Conservation (phyloP, 2,329 filamentous ascomycete genomes). For the Alternaria hordeiaustralica region DNA sequence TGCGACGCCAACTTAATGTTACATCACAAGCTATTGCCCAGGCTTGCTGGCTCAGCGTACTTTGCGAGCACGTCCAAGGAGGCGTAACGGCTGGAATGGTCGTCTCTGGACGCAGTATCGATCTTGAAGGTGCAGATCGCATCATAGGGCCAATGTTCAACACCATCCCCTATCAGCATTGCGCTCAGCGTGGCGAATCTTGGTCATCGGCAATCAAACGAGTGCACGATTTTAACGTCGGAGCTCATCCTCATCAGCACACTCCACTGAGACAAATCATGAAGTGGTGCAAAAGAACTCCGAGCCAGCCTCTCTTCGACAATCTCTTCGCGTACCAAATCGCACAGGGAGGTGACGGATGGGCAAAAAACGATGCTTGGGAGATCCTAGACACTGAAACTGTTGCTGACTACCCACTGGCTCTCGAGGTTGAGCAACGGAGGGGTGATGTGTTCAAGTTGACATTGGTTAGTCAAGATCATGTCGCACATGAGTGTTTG, state of each 20-base stretch:
- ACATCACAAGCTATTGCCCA: conserved; percentile 82
- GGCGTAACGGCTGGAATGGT: conserved; percentile 73
- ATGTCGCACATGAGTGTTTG: conserved; percentile 46
- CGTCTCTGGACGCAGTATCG: conserved; percentile 77
- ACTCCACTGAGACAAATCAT: conserved; percentile 79
- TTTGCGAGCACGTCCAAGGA: conserved; percentile 60
- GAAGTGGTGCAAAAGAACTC: conserved; percentile 72
- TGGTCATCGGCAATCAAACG: conserved; percentile 67
- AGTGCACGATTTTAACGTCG: conserved; percentile 75
- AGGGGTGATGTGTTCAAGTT: conserved; percentile 58
- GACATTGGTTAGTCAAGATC: conserved; percentile 65
- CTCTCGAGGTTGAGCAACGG: conserved; percentile 72
- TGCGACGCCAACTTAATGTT: conserved; percentile 68
- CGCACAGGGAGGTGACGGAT: conserved; percentile 25
- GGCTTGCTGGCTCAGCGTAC: conserved; percentile 71
- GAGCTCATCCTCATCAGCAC: conserved; percentile 75
- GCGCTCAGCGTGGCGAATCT: conserved; percentile 53
- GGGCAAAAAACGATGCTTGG: conserved; percentile 59
- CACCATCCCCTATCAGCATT: conserved; percentile 75
- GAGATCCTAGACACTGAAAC: conserved; percentile 48
- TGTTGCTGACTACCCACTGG: conserved; percentile 74
- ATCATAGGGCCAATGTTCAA: conserved; percentile 89
- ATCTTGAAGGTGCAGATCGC: conserved; percentile 68
- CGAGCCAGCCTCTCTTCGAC: conserved; percentile 68
- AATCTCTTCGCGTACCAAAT: conserved; percentile 82